Evolutionary conservation across 345 rosid species (phyloP), one percentile per base, ranked within the genome.

Genomic region (Gossypium thurberi): DNA sequence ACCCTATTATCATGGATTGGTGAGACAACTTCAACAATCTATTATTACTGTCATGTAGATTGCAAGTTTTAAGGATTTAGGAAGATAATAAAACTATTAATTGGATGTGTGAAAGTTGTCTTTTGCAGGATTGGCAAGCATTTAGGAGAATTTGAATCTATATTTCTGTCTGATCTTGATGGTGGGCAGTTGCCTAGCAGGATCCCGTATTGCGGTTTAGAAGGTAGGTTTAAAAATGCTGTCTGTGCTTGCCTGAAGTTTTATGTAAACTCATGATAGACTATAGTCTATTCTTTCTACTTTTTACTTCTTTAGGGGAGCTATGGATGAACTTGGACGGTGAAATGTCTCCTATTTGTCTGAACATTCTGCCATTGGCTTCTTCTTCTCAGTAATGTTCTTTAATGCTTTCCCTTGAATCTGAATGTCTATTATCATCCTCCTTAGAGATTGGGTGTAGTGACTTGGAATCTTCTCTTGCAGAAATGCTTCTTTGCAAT

Each of bases 301-400:
- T 74, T 74, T 71, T 70, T 10, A 28, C 78, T 76, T 28, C 58
- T 84, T 53, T 72, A 92, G 98, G 98, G 46, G 90, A 92, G 80
- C 85, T 90, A 23, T 92, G 96, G 96, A 90, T 92, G 96, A 92
- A 92, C 78, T 85, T 90, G 83, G 98, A 92, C 74, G 98, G 98
- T 69, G 84, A 80, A 78, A 83, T 88, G 78, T 90, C 98, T 78
- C 96, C 96, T 51, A 79, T 92, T 78, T 92, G 93, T 81, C 78
- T 92, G 84, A 88, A 82, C 83, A 87, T 90, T 82, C 81, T 90
- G 77, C 87, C 88, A 64, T 69, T 90, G 78, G 86, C 87, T 74
- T 89, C 86, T 77, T 84, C 91, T 72, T 69, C 72, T 46, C 87
- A 79, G 98, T 90, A 81, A 82, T 75, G 76, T 81, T 75, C 21